Base-by-base conservation (phyloP, 2,329 filamentous ascomycete genomes). In the Parasarocladium wereldwijsianum region DNA sequence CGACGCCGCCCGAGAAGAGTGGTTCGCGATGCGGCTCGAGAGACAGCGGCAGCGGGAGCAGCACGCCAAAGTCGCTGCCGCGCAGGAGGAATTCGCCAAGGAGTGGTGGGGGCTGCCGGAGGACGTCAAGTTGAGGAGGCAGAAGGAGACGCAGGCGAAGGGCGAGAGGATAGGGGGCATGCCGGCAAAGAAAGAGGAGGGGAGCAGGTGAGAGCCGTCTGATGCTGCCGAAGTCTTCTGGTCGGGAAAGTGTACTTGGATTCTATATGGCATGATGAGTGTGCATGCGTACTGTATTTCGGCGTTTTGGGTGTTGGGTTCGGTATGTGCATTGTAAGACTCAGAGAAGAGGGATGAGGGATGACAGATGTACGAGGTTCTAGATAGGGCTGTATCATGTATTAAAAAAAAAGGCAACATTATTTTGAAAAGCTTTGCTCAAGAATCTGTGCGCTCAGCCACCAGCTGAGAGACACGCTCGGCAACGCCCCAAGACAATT, bases 1-100 rank as follows among this genome's bases (percentile, higher is more conserved):
- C 54, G 90, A 98, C 57, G 75, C 73, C 15, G 90, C 90, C 38
- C 66, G 90, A 31, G 81, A 85, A 53, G 85, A 96, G 50, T 98
- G 90, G 90, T 96, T 96, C 52, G 71, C 74, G 30, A 66, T 70
- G 38, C 68, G 82, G 30, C 63, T 82, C 42, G 71, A 84, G 57
- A 66, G 86, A 33, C 68, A 74, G 43, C 60, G 59, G 34, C 72
- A 78, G 52, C 60, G 74, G 21, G 76, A 84, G 52, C 63, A 66
- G 37, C 74, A 76, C 43, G 63, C 67, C 32, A 57, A 57, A 35
- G 58, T 71, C 42, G 66, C 67, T 39, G 55, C 60, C 31, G 70
- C 74, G 43, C 72, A 77, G 55, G 70, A 76, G 51, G 62, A 64
- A 26, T 76, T 77, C 36, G 58, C 76, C 47, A 52, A 70, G 35